phyloP scores from a whole-genome alignment of 192 early-diverging fungal species.

The Nowakowskiella sp. region DNA sequence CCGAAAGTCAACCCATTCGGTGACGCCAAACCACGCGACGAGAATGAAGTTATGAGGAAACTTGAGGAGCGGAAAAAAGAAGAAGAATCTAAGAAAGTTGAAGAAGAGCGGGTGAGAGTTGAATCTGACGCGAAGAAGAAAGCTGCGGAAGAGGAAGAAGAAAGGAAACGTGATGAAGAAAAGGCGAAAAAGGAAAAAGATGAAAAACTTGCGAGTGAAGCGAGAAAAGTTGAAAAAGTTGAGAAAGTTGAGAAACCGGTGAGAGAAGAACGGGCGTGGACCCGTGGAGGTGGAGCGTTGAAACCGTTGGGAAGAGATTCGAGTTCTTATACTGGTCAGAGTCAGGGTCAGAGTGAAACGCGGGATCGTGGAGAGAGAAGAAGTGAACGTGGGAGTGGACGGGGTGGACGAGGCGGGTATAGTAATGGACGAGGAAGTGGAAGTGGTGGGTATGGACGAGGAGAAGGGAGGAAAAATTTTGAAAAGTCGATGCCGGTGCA shows the following conservation, averaged over 20 bases:
- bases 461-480: neutral
- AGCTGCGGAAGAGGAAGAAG: slow-evolving; percentile 12
- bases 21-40: slow-evolving; percentile 42
- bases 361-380: slow-evolving; percentile 5
- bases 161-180: neutral
- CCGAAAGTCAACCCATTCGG: slow-evolving; percentile 52
- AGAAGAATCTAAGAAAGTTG: slow-evolving; percentile 33
- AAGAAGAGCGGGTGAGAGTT: slow-evolving; percentile 3
- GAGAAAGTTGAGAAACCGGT: neutral
- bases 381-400: slow-evolving; percentile 12
- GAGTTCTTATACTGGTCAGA: slow-evolving; percentile 16
- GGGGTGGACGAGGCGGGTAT: slow-evolving; percentile 11
- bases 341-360: slow-evolving; percentile 11
- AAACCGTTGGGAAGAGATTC: slow-evolving; percentile 7
- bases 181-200: neutral
- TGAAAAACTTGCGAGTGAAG: neutral
- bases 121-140: slow-evolving; percentile 24
- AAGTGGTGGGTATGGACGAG: neutral
- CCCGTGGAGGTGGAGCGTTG: neutral
- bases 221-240: neutral
- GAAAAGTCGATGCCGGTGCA: neutral
- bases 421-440: neutral
- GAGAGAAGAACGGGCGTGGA: neutral
- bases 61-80: slow-evolving; percentile 39
- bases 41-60: slow-evolving; percentile 37